These are phyloP conservation scores for Hypoxylon sp. DNA, from an alignment of 2,329 filamentous ascomycete species.

Conservation along the genomic window DNA sequence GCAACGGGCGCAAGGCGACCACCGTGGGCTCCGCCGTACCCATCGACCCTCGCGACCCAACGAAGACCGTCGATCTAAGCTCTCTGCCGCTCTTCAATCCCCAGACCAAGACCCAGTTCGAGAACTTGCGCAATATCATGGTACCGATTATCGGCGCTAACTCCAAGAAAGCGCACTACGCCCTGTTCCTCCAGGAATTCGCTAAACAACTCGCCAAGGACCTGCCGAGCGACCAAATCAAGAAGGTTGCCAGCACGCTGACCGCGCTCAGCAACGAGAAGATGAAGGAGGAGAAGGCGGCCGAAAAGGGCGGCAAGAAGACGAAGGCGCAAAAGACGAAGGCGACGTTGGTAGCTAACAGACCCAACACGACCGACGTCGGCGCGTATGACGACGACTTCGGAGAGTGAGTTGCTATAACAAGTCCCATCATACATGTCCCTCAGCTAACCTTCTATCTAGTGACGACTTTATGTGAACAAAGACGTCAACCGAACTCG, in stretches of 20 bases:
- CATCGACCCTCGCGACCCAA: conserved; percentile 80
- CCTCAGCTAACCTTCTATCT: conserved; percentile 21
- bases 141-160: conserved; percentile 81
- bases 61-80: conserved; percentile 84
- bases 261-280: conserved; percentile 97
- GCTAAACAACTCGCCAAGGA: conserved; percentile 89
- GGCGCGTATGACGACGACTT: conserved; percentile 85
- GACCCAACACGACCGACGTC: conserved; percentile 77
- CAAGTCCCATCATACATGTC: conserved; percentile 5
- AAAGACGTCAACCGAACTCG: conserved; percentile 32
- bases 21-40: conserved; percentile 75
- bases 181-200: conserved; percentile 92
- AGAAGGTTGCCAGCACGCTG: conserved; percentile 90
- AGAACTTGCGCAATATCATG: conserved; percentile 82
- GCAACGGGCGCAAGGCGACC: conserved; percentile 75
- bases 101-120: conserved; percentile 87
- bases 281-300: conserved; percentile 97
- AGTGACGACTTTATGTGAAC: conserved; percentile 83
- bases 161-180: conserved; percentile 90
- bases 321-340: conserved; percentile 97
- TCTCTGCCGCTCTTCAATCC: conserved; percentile 90
- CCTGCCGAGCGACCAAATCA: conserved; percentile 91
- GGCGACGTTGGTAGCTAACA: conserved; percentile 79
- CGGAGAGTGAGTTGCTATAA: conserved; percentile 78
- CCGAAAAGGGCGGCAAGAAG: conserved; percentile 97